phyloP scores from a whole-genome alignment of 1,139 yeast species.

The Geotrichum candidum region DNA sequence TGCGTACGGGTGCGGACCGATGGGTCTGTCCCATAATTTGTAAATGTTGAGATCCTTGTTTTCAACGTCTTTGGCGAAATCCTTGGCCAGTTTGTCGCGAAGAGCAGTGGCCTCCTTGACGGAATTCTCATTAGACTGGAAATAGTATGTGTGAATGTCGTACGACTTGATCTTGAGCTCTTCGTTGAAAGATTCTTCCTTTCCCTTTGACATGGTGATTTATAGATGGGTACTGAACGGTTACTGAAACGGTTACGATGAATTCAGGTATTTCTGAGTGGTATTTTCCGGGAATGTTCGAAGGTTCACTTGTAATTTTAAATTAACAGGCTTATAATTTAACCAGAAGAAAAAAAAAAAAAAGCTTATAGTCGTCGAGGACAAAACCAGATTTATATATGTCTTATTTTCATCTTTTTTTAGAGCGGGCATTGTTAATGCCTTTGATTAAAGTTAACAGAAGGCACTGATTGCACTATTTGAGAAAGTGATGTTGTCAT shows the following conservation, averaged over 20 bases:
- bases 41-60: constrained; percentile 42
- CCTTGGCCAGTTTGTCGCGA: constrained; percentile 40
- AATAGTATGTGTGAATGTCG: constrained; percentile 55
- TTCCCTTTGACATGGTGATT: constrained; percentile 10
- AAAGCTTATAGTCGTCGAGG: no score
- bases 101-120: constrained; percentile 38
- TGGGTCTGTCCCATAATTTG: constrained; percentile 45
- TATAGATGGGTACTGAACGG: neutral
- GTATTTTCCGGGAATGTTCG: no score
- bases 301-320: no score
- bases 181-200: constrained; percentile 8
- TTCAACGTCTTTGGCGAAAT: constrained; percentile 44
- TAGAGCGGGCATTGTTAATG: no score
- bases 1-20: constrained; percentile 53
- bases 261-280: no score
- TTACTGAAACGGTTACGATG: neutral
- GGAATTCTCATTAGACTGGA: constrained; percentile 38
- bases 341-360: no score
- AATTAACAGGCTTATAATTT: no score
- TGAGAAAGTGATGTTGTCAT: no score
- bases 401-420: no score
- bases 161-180: constrained; percentile 27
- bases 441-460: no score
- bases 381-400: no score
- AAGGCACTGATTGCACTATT: no score